Evolutionary conservation across 768 basidiomycete species (phyloP), one percentile per base, ranked within the genome.

Genomic region (Panellus pusillus): DNA sequence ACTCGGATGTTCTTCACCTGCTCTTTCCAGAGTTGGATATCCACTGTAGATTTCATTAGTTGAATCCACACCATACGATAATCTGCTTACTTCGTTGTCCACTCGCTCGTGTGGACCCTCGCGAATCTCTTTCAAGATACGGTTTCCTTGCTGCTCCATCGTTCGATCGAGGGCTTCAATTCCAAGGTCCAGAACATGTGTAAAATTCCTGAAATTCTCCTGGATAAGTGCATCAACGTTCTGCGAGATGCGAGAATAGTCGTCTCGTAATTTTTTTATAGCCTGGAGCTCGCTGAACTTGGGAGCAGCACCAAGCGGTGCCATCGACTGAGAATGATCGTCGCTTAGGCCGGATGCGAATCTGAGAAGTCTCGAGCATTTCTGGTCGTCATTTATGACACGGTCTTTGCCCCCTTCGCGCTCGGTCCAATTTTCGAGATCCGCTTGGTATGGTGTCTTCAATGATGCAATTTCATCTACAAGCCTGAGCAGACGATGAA

Each of bases 51-150:
- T 24, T 24, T 24, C 24, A 6, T 24, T 6, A 24, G 24, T 24
- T 24, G 24, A 24, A 24, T 24, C 24, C 24, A 24, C 24, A 24
- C 24, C 24, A 24, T 24, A 24, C 24, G 24, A 66, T 50, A 17
- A 65, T 63, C 64, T 65, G 28, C 61, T 0, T 24, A 61, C 64
- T 44, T 49, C 38, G 47, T 66, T 48, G 15, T 54, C 46, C 14
- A 69, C 60, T 11, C 61, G 52, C 12, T 63, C 60, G 42, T 66
- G 64, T 0, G 67, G 58, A 1, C 66, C 65, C 14, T 44, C 39
- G 13, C 51, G 60, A 17, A 68, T 18, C 35, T 47, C 56, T 17
- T 32, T 50, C 6, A 61, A 48, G 14, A 63, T 32, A 12, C 61
- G 52, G 24, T 63, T 49, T 19, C 44, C 57, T 20, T 37, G 32